Evolutionary conservation across 345 rosid genomes (phyloP).

Genomic region (Euclidium syriacum): DNA sequence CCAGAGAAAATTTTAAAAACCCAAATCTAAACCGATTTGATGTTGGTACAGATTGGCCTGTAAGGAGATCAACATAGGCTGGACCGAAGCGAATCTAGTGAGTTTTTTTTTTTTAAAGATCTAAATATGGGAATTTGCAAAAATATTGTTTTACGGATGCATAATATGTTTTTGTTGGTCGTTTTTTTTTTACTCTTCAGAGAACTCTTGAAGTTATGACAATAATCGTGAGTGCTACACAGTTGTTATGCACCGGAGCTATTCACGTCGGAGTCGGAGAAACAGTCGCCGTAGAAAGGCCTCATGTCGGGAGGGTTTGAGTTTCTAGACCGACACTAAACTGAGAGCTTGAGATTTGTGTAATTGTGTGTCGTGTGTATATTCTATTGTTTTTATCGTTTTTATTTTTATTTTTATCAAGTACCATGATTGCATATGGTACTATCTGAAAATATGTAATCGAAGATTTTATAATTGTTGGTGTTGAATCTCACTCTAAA

Average conservation of each 20-base stretch:
- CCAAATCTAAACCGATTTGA: neutral
- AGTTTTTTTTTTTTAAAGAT: neutral
- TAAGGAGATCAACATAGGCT: constrained; percentile 74
- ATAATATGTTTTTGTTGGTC: neutral
- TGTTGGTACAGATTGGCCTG: constrained; percentile 66
- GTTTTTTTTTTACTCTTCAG: constrained; percentile 30
- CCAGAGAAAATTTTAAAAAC: neutral
- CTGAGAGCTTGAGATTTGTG: neutral
- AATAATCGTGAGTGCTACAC: constrained; percentile 61
- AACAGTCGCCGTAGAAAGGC: neutral
- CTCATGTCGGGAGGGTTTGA: constrained; percentile 34
- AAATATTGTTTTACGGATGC: neutral
- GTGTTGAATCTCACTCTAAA: too few relatives aligned
- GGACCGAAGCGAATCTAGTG: constrained; percentile 73
- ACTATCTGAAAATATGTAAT: neutral
- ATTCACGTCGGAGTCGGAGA: constrained; percentile 50
- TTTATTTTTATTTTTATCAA: neutral
- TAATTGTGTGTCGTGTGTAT: constrained; percentile 13
- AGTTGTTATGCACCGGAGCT: constrained; percentile 60
- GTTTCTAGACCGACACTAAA: neutral
- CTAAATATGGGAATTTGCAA: neutral
- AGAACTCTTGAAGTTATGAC: constrained; percentile 68
- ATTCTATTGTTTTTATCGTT: neutral
- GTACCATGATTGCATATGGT: neutral
- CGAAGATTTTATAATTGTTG: neutral